Evolutionary conservation across 176 grass and related monocot genomes (phyloP), one percentile per base, ranked within the genome.

Genomic region (Triticum urartu): DNA sequence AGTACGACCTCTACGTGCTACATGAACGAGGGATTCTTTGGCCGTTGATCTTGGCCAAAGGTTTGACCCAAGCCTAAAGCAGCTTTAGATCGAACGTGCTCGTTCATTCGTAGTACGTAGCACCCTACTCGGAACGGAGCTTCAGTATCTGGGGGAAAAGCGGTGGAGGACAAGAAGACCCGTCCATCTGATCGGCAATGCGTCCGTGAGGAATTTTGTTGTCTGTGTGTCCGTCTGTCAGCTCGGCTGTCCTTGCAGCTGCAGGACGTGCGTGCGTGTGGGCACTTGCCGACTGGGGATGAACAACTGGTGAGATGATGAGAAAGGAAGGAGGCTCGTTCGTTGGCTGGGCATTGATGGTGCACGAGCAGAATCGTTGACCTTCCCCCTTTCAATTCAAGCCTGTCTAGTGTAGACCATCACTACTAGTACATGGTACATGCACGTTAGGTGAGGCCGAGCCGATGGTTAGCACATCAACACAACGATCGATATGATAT

Each of bases 281-380:
- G 85, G 61, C 48, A 40, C 26, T 33, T 0, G 36, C 36, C 36
- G 26, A 14, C 45, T 52, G 62, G 60, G 35, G 59, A 35, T 25
- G 36, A 35, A 75, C 87, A 59, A 20, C 64, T 35, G 68, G 13
- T 65, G 17, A 7, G 65, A 17, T 18, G 21, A 45, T 18, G 21
- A 45, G 60, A 34, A 68, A 64, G 65, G 26, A 68, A 64, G 65
- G 26, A 56, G 72, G 62, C 7, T 75, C 59, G 64, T 59, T 26
- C 18, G 1, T 32, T 34, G 8, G 17, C 14, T 13, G 3, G 2
- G 8, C 67, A 70, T 38, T 70, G 67, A 70, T 70, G 67, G 68
- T 66, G 89, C 59, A 36, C 25, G 74, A 83, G 89, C 80, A 45
- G 80, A 90, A 83, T 42, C 58, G 89, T 90, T 90, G 89, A 90